Evolutionary conservation across 2,329 filamentous ascomycete species (phyloP).

Genomic region (Pleochaeta shiraiana): DNA sequence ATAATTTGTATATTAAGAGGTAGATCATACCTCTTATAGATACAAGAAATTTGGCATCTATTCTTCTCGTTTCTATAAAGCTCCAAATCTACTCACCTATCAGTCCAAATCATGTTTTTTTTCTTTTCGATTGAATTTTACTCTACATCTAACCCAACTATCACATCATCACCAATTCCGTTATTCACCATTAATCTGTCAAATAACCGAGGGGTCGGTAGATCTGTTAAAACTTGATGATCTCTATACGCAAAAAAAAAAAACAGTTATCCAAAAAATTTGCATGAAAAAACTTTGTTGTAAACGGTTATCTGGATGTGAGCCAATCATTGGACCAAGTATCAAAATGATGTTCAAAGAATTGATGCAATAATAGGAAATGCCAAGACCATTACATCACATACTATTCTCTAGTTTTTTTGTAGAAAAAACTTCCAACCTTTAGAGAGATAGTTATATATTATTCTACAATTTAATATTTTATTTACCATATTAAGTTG

Average conservation of each 20-base stretch:
- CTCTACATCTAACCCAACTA: background rate
- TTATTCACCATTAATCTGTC: background rate
- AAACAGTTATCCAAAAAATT: background rate
- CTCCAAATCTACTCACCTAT: background rate
- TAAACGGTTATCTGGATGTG: background rate
- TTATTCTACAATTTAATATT: no score
- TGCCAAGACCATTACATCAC: no score
- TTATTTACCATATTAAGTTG: no score
- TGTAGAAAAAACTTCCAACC: no score
- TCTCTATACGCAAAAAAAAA: background rate
- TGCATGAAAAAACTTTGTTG: background rate
- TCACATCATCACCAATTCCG: background rate
- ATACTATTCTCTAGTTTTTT: no score
- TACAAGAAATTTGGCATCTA: background rate
- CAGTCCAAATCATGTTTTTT: no score
- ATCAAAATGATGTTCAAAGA: background rate
- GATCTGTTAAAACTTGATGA: background rate
- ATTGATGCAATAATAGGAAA: no score
- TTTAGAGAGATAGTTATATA: no score
- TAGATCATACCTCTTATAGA: background rate
- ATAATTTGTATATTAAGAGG: background rate
- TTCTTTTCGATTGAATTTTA: no score
- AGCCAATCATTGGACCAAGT: background rate
- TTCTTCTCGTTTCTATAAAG: background rate
- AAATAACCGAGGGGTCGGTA: background rate